These are phyloP conservation scores for Eucalyptus rudis DNA, from an alignment of 345 rosid species.

Conservation along the genomic window DNA sequence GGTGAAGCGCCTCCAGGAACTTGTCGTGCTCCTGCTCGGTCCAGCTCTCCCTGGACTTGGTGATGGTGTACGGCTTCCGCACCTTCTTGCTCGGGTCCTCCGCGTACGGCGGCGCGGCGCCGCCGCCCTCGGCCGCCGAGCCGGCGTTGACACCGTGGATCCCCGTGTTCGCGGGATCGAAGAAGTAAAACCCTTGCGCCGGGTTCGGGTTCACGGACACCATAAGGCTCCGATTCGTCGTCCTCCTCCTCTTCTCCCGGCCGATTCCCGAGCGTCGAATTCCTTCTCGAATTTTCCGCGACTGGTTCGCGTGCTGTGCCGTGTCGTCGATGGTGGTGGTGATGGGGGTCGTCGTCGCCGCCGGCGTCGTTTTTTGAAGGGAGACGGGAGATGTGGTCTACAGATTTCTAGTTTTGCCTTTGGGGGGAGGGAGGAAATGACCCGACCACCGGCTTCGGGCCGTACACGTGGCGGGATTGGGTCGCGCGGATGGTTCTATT, in stretches of 20 bases:
- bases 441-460: too few relatives aligned
- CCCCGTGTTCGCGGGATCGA: slow-evolving; percentile 46
- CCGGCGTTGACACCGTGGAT: slow-evolving; percentile 24
- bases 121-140: neutral
- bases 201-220: slow-evolving; percentile 55
- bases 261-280: neutral
- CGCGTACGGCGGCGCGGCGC: slow-evolving; percentile 11
- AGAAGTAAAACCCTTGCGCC: slow-evolving; percentile 37
- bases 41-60: slow-evolving; percentile 97
- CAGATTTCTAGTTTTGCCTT: neutral
- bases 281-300: neutral
- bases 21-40: slow-evolving; percentile 90
- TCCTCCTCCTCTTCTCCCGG: neutral
- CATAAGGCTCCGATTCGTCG: slow-evolving; percentile 14
- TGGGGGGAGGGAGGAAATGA: too few relatives aligned
- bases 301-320: neutral
- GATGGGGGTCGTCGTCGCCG: neutral
- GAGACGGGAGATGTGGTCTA: neutral
- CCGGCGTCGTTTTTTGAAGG: neutral
- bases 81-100: slow-evolving; percentile 66
- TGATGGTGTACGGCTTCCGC: slow-evolving; percentile 87
- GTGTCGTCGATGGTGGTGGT: neutral
- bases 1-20: slow-evolving; percentile 89
- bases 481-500: neutral
- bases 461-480: too few relatives aligned